Conservation (phyloP, 1,284 basidiomycete genomes). For the Phenoliferia sp. region DNA sequence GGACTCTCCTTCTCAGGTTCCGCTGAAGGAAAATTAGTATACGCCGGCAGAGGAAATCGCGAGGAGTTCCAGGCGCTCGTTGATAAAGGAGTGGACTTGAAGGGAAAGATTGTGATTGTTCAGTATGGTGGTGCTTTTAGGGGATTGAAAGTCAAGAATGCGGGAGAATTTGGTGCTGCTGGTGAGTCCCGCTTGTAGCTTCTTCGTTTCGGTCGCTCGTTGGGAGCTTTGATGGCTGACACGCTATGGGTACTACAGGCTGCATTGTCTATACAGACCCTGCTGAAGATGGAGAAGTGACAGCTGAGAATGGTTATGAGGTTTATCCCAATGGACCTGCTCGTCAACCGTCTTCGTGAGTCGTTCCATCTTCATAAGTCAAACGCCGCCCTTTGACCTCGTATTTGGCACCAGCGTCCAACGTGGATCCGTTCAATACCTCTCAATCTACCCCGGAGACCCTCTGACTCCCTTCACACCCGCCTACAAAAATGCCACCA, state of each 20-base stretch:
- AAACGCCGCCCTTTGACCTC: neutral
- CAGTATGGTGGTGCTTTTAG: constrained; percentile 79
- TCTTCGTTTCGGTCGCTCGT: neutral
- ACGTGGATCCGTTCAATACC: constrained; percentile 79
- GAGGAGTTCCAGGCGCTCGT: constrained; percentile 67
- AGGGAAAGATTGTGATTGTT: constrained; percentile 73
- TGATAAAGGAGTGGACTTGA: constrained; percentile 59
- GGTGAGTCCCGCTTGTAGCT: constrained; percentile 51
- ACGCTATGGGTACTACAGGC: constrained; percentile 16
- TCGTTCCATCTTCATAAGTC: constrained; percentile 10
- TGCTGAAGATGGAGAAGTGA: constrained; percentile 71
- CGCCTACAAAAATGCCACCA: constrained; percentile 74
- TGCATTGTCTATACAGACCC: constrained; percentile 78
- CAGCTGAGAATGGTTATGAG: constrained; percentile 34
- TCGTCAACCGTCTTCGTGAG: constrained; percentile 60
- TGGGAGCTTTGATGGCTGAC: neutral
- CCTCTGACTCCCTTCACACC: constrained; percentile 82
- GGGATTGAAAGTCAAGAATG: constrained; percentile 76
- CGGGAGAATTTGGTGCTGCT: constrained; percentile 70
- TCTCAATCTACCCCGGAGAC: constrained; percentile 74
- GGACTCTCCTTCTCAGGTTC: constrained; percentile 43
- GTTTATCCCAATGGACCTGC: constrained; percentile 79
- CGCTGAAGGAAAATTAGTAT: constrained; percentile 61
- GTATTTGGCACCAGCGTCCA: constrained; percentile 51
- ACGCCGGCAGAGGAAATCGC: constrained; percentile 74